These are phyloP conservation scores for Exophiala sp. DNA, from an alignment of 2,329 filamentous ascomycete genomes.

Conservation along the genomic window DNA sequence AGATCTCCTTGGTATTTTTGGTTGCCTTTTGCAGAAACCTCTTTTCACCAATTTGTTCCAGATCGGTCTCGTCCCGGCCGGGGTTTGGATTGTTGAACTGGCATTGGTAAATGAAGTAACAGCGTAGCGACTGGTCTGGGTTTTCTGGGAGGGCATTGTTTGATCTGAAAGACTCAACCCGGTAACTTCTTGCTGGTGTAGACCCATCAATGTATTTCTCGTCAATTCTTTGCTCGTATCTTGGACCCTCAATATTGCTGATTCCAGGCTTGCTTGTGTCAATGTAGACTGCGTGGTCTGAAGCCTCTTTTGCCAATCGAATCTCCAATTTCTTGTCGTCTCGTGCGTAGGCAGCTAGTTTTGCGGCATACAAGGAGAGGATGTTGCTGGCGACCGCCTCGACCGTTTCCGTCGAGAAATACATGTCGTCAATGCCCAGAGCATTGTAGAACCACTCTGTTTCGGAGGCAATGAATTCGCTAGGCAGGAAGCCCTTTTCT, in stretches of 20 bases:
- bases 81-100: constrained; percentile 78
- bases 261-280: constrained; percentile 91
- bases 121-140: constrained; percentile 79
- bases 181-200: constrained; percentile 69
- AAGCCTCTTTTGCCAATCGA: constrained; percentile 88
- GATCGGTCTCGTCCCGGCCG: constrained; percentile 71
- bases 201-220: constrained; percentile 88
- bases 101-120: constrained; percentile 99
- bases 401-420: constrained; percentile 86
- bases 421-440: constrained; percentile 96
- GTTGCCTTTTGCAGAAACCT: constrained; percentile 96
- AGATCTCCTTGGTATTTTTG: constrained; percentile 90
- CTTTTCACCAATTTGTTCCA: constrained; percentile 88
- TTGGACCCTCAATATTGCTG: constrained; percentile 71
- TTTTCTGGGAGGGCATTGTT: constrained; percentile 71
- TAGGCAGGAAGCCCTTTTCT: constrained; percentile 80
- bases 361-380: constrained; percentile 93
- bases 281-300: constrained; percentile 96
- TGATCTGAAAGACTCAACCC: constrained; percentile 96
- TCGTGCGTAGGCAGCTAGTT: constrained; percentile 87
- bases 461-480: constrained; percentile 76
- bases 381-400: constrained; percentile 90
- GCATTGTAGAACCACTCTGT: constrained; percentile 97
- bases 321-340: constrained; percentile 95
- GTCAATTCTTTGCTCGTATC: constrained; percentile 90